These are phyloP conservation scores for Xylariaceae sp. DNA, from an alignment of 2,329 filamentous ascomycete species.

Conservation along the genomic window DNA sequence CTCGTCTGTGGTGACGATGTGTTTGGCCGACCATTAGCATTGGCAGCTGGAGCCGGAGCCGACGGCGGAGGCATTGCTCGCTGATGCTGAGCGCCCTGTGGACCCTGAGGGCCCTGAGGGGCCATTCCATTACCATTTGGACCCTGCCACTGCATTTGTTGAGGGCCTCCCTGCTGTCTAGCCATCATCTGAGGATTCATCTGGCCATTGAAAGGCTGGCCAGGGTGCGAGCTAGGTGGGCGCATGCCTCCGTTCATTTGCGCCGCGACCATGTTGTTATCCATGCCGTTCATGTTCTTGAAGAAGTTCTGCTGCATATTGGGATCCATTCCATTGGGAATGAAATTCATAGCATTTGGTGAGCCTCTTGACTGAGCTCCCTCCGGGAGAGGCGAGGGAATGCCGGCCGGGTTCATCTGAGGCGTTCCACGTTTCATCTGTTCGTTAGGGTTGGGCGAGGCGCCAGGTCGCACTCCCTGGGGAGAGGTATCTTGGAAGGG, in stretches of 20 bases:
- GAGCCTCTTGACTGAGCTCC: slow-evolving; percentile 61
- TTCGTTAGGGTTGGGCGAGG: slow-evolving; percentile 71
- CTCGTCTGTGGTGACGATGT: slow-evolving; percentile 59
- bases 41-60: slow-evolving; percentile 45
- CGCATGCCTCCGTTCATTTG: slow-evolving; percentile 62
- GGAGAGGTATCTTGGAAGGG: slow-evolving; percentile 65
- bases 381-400: slow-evolving; percentile 68
- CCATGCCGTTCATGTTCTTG: slow-evolving; percentile 48
- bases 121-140: slow-evolving; percentile 41
- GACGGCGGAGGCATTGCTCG: slow-evolving; percentile 64
- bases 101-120: slow-evolving; percentile 40
- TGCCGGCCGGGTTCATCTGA: slow-evolving; percentile 63
- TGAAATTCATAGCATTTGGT: slow-evolving; percentile 60
- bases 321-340: slow-evolving; percentile 58
- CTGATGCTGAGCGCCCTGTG: slow-evolving; percentile 65
- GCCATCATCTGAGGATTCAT: slow-evolving; percentile 60
- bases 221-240: slow-evolving; percentile 63
- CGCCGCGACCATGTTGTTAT: slow-evolving; percentile 49
- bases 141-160: slow-evolving; percentile 46
- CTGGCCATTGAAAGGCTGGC: slow-evolving; percentile 45
- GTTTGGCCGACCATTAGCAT: slow-evolving; percentile 45
- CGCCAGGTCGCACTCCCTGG: slow-evolving; percentile 61
- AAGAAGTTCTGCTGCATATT: slow-evolving; percentile 56
- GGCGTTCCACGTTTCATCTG: slow-evolving; percentile 75
- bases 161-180: slow-evolving; percentile 36